Evolutionary conservation across 2,329 filamentous ascomycete genomes (phyloP), one percentile per base, ranked within the genome.

Genomic region (Pseudodiploospora longispora): DNA sequence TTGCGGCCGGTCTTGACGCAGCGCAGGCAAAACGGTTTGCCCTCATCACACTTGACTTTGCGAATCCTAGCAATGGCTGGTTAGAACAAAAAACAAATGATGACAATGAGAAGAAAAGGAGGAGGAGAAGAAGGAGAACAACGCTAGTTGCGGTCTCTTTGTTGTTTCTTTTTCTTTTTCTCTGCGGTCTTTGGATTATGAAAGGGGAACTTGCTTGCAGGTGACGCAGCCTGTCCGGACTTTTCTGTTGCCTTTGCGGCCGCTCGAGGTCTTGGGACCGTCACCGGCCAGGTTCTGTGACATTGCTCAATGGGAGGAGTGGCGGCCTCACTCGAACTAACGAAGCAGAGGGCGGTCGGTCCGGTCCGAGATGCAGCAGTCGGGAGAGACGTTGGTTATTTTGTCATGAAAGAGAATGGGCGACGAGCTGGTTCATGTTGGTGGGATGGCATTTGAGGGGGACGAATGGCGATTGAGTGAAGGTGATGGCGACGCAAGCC

Each of bases 31-130:
- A 58, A 61, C 1, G 75, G 75, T 44, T 72, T 76, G 12, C 58
- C 61, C 58, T 79, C 75, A 49, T 77, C 75, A 55, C 75, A 80
- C 55, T 78, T 78, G 42, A 78, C 69, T 45, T 74, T 72, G 41
- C 75, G 71, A 30, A 74, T 68, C 58, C 74, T 77, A 43, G 8
- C 12, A 12, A 9, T 34, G 32, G 32, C 12, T 9, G 12, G 33
- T 30, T 12, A 30, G 10, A 19, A 19, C 19, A 19, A 19, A 19
- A 28, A 27, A 36, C 19, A 27, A 45, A 37, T 32, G 30, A 27
- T 29, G 12, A 27, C n/a, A 30, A 30, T 29, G 27, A 6, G 37
- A 6, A 6, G n/a, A 12, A 10, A 30, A 39, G 30, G 37, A 28
- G 6, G 27, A 30, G 6, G 9, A 3, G 19, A 19, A 19, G 19